A percentile compares a stretch with the other conserved stretches of the same genome.
Conservation (phyloP, 306 rosid genomes). For the Prunus campanulata region DNA sequence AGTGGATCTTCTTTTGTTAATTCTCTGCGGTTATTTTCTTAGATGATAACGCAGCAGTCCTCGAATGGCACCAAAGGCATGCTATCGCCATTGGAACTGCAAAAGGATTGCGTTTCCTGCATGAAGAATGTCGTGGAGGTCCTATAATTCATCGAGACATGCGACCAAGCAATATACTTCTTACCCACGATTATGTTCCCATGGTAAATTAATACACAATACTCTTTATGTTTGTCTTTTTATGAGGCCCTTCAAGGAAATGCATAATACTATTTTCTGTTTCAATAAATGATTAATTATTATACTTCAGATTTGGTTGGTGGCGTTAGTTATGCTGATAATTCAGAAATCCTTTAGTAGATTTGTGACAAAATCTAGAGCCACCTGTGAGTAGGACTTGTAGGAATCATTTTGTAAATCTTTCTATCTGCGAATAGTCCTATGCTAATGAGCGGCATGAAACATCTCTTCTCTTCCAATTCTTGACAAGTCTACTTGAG, state of each 20-base stretch:
- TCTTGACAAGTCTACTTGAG: background rate
- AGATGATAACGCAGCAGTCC: slow-evolving; percentile 53
- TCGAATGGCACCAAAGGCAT: slow-evolving; percentile 75
- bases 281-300: background rate
- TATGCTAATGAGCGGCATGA: background rate
- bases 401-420: no score
- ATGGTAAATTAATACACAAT: slow-evolving; percentile 45
- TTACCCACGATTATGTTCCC: slow-evolving; percentile 83
- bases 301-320: background rate
- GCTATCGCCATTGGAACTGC: slow-evolving; percentile 87
- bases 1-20: background rate
- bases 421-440: background rate
- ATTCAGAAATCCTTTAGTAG: background rate
- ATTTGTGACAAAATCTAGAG: background rate
- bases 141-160: slow-evolving; percentile 85
- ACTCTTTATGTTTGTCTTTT: background rate
- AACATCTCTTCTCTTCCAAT: background rate
- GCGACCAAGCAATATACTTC: slow-evolving; percentile 85
- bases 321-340: background rate
- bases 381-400: no score
- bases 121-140: slow-evolving; percentile 89
- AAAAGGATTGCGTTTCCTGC: slow-evolving; percentile 83
- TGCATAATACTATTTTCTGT: background rate
- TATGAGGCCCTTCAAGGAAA: background rate
- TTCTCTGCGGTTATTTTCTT: background rate